Percentiles rank a stretch among this genome's conserved stretches.
These are phyloP conservation scores for Boletus huronensis DNA, from an alignment of 768 basidiomycete species.

Conservation along the genomic window DNA sequence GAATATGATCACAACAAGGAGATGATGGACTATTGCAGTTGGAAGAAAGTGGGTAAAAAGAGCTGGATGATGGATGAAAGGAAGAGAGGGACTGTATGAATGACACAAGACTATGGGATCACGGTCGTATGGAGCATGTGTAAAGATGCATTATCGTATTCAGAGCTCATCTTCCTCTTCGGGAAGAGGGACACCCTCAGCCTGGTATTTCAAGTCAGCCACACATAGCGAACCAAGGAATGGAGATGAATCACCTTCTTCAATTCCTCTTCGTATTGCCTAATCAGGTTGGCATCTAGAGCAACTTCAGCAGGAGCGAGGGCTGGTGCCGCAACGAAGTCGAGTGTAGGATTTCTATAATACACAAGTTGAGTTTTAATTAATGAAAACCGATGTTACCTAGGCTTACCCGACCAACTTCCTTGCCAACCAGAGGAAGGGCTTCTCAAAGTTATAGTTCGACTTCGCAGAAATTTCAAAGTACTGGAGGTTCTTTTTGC, in stretches of 20 bases:
- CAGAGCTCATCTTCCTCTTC: conserved; percentile 94
- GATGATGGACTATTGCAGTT: conserved; percentile 24
- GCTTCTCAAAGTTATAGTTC: conserved; percentile 99
- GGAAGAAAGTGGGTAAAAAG: conserved; percentile 20
- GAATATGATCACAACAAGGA: conserved; percentile 24
- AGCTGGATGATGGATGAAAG: conserved; percentile 18
- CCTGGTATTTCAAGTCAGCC: conserved; percentile 42
- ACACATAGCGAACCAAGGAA: not conserved
- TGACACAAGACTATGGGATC: conserved; percentile 20
- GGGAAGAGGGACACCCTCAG: conserved; percentile 89
- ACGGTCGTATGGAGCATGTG: conserved; percentile 20
- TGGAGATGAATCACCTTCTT: conserved; percentile 43
- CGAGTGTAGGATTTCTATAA: conserved; percentile 74
- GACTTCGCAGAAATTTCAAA: conserved; percentile 99
- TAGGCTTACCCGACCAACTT: conserved; percentile 89
- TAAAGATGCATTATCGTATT: conserved; percentile 20
- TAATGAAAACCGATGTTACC: not conserved
- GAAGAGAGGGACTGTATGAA: conserved; percentile 13
- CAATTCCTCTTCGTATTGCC: conserved; percentile 76
- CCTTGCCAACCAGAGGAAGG: conserved; percentile 98
- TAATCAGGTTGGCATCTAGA: conserved; percentile 77
- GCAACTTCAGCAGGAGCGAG: conserved; percentile 91
- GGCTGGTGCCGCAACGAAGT: conserved; percentile 96
- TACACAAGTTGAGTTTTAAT: not conserved
- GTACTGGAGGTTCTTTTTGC: conserved; percentile 99